Base-by-base conservation (phyloP, 1,284 basidiomycete genomes). In the Takashimella tepidaria region DNA sequence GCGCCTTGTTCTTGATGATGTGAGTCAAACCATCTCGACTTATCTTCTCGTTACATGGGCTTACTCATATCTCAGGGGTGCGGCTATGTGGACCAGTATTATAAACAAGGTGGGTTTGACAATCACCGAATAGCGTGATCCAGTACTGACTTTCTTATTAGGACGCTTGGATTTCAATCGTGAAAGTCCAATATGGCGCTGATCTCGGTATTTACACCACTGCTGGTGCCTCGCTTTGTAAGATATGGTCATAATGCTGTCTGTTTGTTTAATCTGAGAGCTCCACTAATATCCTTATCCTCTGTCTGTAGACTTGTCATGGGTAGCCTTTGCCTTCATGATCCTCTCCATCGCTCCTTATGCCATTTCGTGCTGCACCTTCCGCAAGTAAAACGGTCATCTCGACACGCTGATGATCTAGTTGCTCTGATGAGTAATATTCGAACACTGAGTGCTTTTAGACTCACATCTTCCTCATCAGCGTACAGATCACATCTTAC, bases 251-350 rank as follows among this genome's bases (percentile, higher is more conserved):
- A 8, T 11, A 4, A n/a, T 23, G 21, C n/a, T n/a, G n/a, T n/a
- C n/a, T n/a, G n/a, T n/a, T n/a, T n/a, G n/a, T n/a, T n/a, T n/a
- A n/a, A n/a, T n/a, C n/a, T n/a, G n/a, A n/a, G n/a, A n/a, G n/a
- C n/a, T n/a, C n/a, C n/a, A n/a, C n/a, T n/a, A n/a, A n/a, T n/a
- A n/a, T n/a, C n/a, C n/a, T n/a, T n/a, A n/a, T n/a, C n/a, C n/a
- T 20, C 44, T 31, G 37, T 47, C 23, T 1, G n/a, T 55, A 72
- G 72, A 74, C 61, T 62, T 74, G 45, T 66, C 65, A 13, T 77
- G 75, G 75, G 73, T 74, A 8, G 62, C 72, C 13, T 76, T 75
- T 57, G 73, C 61, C n/a, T 56, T 72, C 37, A 63, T 69, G 49
- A 55, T 68, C 6, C 61, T 77, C 24, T 64, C 72, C 16, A 62